Evolutionary conservation across 2,329 filamentous ascomycete species (phyloP).

Genomic region (Cladophialophora psammophila): DNA sequence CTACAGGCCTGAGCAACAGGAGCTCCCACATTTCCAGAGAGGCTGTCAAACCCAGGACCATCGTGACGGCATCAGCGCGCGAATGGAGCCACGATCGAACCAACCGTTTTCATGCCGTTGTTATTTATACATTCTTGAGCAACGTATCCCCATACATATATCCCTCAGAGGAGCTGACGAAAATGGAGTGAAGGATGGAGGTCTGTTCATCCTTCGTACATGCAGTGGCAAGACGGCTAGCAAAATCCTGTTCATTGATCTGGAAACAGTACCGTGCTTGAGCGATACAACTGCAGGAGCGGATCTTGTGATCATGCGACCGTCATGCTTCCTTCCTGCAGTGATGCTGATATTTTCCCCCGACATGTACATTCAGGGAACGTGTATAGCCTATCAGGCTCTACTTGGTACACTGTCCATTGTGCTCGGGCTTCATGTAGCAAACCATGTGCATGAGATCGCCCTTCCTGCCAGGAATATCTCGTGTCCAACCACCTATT

Average conservation of each 20-base stretch:
- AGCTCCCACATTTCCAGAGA: not conserved
- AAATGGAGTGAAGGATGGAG: not conserved
- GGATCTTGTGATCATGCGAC: not conserved
- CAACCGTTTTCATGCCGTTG: not conserved
- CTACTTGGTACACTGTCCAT: not conserved
- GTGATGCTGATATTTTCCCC: conserved; percentile 4
- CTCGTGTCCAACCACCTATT: not conserved
- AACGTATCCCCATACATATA: not conserved
- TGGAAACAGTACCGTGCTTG: not conserved
- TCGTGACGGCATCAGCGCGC: not conserved
- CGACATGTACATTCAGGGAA: not conserved
- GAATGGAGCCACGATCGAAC: not conserved
- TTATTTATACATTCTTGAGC: not conserved
- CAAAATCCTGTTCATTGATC: not conserved
- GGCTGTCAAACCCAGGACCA: not conserved
- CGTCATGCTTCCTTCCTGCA: not conserved
- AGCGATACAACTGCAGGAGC: not conserved
- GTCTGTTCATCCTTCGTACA: not conserved
- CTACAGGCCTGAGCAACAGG: not conserved
- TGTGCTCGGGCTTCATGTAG: not conserved
- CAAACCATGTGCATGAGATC: not conserved
- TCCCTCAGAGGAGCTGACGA: not conserved
- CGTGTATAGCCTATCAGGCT: not conserved
- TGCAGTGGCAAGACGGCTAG: not conserved
- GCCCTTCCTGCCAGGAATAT: not conserved